Conservation (phyloP, 2,329 filamentous ascomycete species). For the Chrysosporium queenslandicum region DNA sequence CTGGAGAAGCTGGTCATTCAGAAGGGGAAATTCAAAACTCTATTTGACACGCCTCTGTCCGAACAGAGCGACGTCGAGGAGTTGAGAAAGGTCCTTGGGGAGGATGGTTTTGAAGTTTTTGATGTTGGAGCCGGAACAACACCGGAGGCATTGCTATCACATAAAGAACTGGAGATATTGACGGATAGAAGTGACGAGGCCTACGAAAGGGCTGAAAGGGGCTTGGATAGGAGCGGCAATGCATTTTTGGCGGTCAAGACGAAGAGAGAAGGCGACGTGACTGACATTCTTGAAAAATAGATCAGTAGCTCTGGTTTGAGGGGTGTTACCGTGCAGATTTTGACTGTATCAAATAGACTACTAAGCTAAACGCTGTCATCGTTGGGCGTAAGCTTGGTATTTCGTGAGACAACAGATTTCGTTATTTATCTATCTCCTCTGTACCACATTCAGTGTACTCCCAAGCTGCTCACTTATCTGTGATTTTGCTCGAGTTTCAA, state of each 20-base stretch:
- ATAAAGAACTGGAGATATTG: conserved; percentile 65
- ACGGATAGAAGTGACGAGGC: conserved; percentile 64
- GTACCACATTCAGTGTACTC: too few species aligned
- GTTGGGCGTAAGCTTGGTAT: too few species aligned
- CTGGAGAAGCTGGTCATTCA: conserved; percentile 93
- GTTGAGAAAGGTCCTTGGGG: conserved; percentile 53
- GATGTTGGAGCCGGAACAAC: conserved; percentile 44
- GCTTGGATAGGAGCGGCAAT: conserved; percentile 49
- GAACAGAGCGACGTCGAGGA: conserved; percentile 44
- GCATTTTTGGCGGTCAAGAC: conserved; percentile 73
- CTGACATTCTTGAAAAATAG: conserved; percentile 15
- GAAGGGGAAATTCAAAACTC: conserved; percentile 71
- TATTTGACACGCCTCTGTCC: conserved; percentile 47
- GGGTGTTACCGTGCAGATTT: too few species aligned
- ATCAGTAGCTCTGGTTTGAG: background rate
- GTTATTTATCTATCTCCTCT: too few species aligned
- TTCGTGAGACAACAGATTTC: too few species aligned
- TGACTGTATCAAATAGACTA: too few species aligned
- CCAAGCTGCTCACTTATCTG: too few species aligned
- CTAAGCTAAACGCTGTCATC: too few species aligned
- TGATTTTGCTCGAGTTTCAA: too few species aligned
- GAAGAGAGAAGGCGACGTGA: conserved; percentile 40
- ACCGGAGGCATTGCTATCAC: conserved; percentile 58
- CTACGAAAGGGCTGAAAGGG: conserved; percentile 64
- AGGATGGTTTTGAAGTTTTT: conserved; percentile 62